A percentile compares a stretch with the other conserved stretches of the same genome.
Conservation (phyloP, 2,329 filamentous ascomycete species). For the Emergomyces pasteurianus region DNA sequence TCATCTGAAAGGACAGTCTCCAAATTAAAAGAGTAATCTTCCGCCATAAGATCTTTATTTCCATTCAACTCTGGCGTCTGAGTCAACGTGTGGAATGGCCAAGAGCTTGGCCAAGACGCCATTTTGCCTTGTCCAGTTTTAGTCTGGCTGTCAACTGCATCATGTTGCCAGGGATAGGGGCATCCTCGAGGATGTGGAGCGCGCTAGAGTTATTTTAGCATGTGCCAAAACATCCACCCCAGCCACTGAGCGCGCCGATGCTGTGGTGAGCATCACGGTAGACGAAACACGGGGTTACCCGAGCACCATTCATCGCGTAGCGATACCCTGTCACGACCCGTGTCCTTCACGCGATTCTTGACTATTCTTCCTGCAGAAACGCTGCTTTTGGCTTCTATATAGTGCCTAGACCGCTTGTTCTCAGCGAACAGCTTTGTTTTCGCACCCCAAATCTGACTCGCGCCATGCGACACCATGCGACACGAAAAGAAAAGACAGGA, state of each 20-base stretch:
- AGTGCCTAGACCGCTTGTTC: slow-evolving; percentile 5
- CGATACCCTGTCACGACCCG: slow-evolving; percentile 7
- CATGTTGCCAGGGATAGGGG: neutral
- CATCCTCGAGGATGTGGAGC: neutral
- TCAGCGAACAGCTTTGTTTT: slow-evolving; percentile 8
- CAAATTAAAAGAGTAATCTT: no score
- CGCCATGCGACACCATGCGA: neutral
- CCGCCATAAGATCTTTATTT: no score
- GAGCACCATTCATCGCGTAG: slow-evolving; percentile 11
- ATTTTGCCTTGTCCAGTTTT: neutral
- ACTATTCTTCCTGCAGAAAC: slow-evolving; percentile 2
- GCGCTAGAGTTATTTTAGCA: neutral
- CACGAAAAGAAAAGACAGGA: neutral
- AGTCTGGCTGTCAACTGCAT: neutral
- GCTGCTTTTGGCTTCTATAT: neutral
- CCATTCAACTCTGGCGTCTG: no score
- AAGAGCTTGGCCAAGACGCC: neutral
- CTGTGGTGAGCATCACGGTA: neutral
- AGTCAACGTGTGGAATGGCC: slow-evolving; percentile 1
- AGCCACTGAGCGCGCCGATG: neutral
- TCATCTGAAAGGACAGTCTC: no score
- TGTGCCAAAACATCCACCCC: neutral
- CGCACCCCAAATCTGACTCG: slow-evolving; percentile 5
- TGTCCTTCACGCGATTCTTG: slow-evolving; percentile 6
- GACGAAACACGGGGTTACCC: neutral